Conservation (phyloP, 805 yeast species). For the Debaryomyces prosopidis region DNA sequence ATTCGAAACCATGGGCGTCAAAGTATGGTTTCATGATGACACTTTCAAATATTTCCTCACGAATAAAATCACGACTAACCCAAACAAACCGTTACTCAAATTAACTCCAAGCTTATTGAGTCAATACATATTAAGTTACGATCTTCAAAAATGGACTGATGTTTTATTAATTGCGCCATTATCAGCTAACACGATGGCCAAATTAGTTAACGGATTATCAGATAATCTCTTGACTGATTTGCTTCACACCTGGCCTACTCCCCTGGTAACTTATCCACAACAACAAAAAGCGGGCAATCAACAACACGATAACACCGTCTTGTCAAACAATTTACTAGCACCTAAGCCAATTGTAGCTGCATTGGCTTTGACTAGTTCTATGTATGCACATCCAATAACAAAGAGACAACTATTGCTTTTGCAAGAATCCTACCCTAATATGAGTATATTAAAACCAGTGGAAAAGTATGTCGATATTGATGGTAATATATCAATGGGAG, state of each 20-base stretch:
- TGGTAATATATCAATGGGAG: constrained; percentile 31
- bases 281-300: neutral
- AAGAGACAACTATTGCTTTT: constrained; percentile 18
- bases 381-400: constrained; percentile 29
- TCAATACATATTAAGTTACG: constrained; percentile 16
- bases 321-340: constrained; percentile 14
- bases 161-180: constrained; percentile 25
- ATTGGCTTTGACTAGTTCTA: constrained; percentile 22
- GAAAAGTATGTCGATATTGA: constrained; percentile 25
- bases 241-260: constrained; percentile 24
- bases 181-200: constrained; percentile 26
- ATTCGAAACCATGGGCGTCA: constrained; percentile 22
- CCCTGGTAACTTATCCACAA: constrained; percentile 5
- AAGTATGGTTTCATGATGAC: constrained; percentile 25
- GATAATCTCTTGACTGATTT: constrained; percentile 23
- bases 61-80: constrained; percentile 9
- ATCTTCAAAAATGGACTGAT: constrained; percentile 27
- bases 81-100: constrained; percentile 2
- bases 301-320: constrained; percentile 12
- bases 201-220: constrained; percentile 22
- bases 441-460: constrained; percentile 25
- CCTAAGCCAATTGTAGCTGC: constrained; percentile 26
- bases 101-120: constrained; percentile 11
- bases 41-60: constrained; percentile 14
- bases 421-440: constrained; percentile 24